A percentile compares a stretch with the other conserved stretches of the same genome.
Evolutionary conservation across 1,139 yeast genomes (phyloP).

Genomic region (Lodderomyces jiufengensis): DNA sequence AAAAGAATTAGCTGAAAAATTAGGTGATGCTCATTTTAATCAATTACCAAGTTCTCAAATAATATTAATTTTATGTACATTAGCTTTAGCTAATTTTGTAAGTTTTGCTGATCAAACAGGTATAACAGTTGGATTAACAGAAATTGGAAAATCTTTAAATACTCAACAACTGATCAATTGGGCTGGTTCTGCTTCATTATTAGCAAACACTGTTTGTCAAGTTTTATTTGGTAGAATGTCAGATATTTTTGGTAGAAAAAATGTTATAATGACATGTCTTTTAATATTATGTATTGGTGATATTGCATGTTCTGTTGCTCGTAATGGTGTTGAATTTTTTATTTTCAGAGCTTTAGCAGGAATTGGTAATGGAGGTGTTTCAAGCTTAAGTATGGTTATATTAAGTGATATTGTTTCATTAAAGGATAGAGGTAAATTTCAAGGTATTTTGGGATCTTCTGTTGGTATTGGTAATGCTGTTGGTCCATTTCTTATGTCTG

Average conservation of each 20-base stretch:
- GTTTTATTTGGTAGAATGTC: conserved; percentile 41
- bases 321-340: conserved; percentile 37
- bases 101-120: conserved; percentile 45
- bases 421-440: conserved; percentile 43
- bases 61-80: conserved; percentile 24
- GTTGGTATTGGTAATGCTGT: conserved; percentile 55
- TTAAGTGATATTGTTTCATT: conserved; percentile 43
- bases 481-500: conserved; percentile 58
- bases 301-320: conserved; percentile 41
- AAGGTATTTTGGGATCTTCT: conserved; percentile 47
- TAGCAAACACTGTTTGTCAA: conserved; percentile 45
- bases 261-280: conserved; percentile 31
- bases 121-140: conserved; percentile 36
- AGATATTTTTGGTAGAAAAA: conserved; percentile 45
- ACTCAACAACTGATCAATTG: conserved; percentile 42
- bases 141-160: conserved; percentile 33
- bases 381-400: conserved; percentile 40
- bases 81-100: conserved; percentile 24
- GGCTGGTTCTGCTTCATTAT: conserved; percentile 50
- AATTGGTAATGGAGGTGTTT: conserved; percentile 44
- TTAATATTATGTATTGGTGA: conserved; percentile 32
- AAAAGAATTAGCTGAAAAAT: conserved; percentile 23
- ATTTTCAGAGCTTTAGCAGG: conserved; percentile 46
- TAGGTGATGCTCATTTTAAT: conserved; percentile 39
- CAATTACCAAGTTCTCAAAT: conserved; percentile 30